Evolutionary conservation across 2,329 filamentous ascomycete genomes (phyloP).

Genomic region (Cladosporium sp.): DNA sequence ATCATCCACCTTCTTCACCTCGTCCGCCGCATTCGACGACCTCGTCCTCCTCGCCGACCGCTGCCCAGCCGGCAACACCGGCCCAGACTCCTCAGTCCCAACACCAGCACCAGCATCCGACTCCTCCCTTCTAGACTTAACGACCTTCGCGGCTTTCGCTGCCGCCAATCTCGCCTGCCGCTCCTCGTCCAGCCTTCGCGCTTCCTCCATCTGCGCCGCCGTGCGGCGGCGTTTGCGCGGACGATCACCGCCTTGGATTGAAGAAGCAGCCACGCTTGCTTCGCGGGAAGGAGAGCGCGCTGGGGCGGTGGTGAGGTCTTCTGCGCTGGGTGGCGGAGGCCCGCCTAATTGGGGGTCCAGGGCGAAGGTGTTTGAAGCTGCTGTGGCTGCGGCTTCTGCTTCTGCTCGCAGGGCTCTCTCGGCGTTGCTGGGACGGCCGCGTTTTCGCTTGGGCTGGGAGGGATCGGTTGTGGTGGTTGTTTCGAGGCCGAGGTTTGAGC

Average conservation of each 20-base stretch:
- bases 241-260: not conserved
- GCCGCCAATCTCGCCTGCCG: not conserved
- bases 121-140: not conserved
- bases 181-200: conserved; percentile 8
- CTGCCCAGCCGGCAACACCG: not conserved
- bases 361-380: not conserved
- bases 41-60: conserved; percentile 2
- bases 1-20: not conserved
- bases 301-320: not conserved
- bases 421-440: conserved; percentile 16
- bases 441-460: not conserved
- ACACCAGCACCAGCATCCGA: not conserved
- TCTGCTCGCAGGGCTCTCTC: conserved; percentile 5
- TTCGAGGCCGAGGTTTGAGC: conserved; percentile 13
- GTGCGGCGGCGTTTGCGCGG: conserved; percentile 17
- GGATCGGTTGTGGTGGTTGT: not conserved
- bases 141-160: not conserved
- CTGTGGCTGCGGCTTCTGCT: not conserved
- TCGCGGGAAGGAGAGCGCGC: not conserved
- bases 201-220: conserved; percentile 16
- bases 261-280: not conserved
- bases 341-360: conserved; percentile 7
- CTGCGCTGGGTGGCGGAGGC: not conserved
- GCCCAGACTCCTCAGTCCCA: not conserved
- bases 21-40: not conserved